Base-by-base conservation (phyloP, 352 stramenopile genomes). In the Vaucheria bursata region DNA sequence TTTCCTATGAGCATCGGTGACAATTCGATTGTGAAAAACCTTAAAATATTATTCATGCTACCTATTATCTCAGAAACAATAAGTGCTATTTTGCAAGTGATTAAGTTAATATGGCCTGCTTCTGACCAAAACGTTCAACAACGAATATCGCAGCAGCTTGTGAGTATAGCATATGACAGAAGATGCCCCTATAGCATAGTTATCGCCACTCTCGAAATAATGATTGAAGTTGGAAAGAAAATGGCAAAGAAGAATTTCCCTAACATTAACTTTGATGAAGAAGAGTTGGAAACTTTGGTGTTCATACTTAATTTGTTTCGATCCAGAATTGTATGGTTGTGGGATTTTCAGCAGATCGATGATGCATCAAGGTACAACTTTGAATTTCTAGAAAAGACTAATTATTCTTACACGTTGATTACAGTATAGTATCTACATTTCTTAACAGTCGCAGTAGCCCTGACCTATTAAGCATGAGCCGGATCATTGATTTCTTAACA, bases 331-430 rank as follows among this genome's bases (percentile, higher is more conserved):
- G 12, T 35, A 38, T 72, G 65, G 65, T 35, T 38, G 12, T 72
- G 65, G 65, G 65, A 72, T n/a, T 38, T 36, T 2, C 65, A 38
- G 6, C 6, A 72, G 6, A 50, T 72, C 12, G 65, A 72, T 40
- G 6, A 7, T 2, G 65, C 39, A 50, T 5, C 39, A 12, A 50
- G 39, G 39, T 12, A 50, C 12, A n/a, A n/a, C n/a, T n/a, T n/a
- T n/a, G n/a, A n/a, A n/a, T n/a, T n/a, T n/a, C n/a, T n/a, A n/a
- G n/a, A n/a, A n/a, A n/a, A n/a, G n/a, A n/a, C n/a, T n/a, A 50
- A 12, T 50, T 50, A 12, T 12, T 50, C 39, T 5, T 12, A 50
- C 39, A 50, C 39, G 5, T 50, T 50, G 39, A 50, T 12, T 5
- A 50, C n/a, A 50, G 5, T 12, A 5, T 50, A 12, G 12, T 12